These are phyloP conservation scores for Theileria parva DNA, from an alignment of 169 alveolate genomes.

Conservation along the genomic window DNA sequence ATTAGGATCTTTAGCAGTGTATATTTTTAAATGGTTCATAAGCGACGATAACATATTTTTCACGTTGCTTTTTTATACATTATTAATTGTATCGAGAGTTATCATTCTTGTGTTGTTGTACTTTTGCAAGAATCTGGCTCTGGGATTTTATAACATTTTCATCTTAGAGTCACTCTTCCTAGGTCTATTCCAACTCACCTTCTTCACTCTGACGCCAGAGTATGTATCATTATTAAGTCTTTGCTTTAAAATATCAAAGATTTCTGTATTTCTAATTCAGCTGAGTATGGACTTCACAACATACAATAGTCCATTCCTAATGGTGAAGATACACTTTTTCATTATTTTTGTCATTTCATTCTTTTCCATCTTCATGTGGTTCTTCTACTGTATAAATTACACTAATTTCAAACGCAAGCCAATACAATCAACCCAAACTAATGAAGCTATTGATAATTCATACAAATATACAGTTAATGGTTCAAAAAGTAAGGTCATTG, in stretches of 20 bases:
- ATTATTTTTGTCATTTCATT: not conserved
- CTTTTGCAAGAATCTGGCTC: conserved; percentile 3
- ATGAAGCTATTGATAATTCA: not conserved
- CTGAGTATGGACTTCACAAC: conserved; percentile 28
- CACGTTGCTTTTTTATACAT: not conserved
- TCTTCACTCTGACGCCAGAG: conserved; percentile 43
- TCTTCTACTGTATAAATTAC: conserved; percentile 5
- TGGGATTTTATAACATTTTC: not conserved
- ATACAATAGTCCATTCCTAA: conserved; percentile 1
- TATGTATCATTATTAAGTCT: conserved; percentile 18
- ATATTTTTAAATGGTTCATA: conserved; percentile 8
- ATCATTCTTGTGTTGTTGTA: not conserved
- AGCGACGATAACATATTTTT: not conserved
- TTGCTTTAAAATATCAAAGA: conserved; percentile 7
- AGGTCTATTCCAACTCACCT: conserved; percentile 38
- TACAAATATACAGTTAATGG: not conserved
- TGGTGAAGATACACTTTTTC: conserved; percentile 1
- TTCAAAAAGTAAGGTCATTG: not conserved
- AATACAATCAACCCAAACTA: not conserved
- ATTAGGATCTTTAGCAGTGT: conserved; percentile 5
- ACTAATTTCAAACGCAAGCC: not conserved
- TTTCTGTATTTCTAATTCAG: conserved; percentile 38
- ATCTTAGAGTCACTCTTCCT: conserved; percentile 22
- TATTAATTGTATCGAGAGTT: not conserved
- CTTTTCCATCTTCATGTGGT: conserved; percentile 1